phyloP scores from a whole-genome alignment of 805 yeast genomes.

The Aciculoconidium aculeatum region DNA sequence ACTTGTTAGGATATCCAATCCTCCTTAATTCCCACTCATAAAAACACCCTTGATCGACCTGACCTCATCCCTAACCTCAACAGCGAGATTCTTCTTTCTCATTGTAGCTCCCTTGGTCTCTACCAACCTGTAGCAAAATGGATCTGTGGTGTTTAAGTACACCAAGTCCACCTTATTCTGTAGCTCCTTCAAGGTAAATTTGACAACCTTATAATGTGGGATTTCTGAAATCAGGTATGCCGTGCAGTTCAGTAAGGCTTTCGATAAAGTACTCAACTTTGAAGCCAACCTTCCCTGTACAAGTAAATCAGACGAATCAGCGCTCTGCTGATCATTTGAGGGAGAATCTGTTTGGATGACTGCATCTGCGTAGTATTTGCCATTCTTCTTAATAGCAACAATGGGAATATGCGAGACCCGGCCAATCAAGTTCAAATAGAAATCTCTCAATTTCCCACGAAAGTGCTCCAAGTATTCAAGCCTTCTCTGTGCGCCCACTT shows the following conservation, averaged over 20 bases:
- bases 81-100: constrained; percentile 23
- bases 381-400: constrained; percentile 27
- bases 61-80: constrained; percentile 32
- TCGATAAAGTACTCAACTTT: constrained; percentile 19
- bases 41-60: constrained; percentile 38
- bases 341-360: constrained; percentile 30
- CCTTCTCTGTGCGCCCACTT: constrained; percentile 21
- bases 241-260: constrained; percentile 18
- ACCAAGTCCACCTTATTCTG: constrained; percentile 31
- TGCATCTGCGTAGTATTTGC: constrained; percentile 31
- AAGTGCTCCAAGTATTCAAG: constrained; percentile 30
- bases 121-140: constrained; percentile 16
- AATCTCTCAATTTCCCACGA: constrained; percentile 28
- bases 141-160: constrained; percentile 26
- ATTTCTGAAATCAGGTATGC: constrained; percentile 24
- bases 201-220: constrained; percentile 26
- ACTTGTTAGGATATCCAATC: too few relatives aligned
- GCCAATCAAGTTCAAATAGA: constrained; percentile 27
- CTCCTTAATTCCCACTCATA: constrained; percentile 43
- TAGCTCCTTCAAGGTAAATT: constrained; percentile 27
- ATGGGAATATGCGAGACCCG: constrained; percentile 35
- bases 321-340: constrained; percentile 13
- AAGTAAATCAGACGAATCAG: constrained; percentile 17
- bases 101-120: constrained; percentile 6
- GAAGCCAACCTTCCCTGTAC: constrained; percentile 17